phyloP scores from a whole-genome alignment of 2,329 filamentous ascomycete genomes.

The Aaosphaeria pasadenensis region DNA sequence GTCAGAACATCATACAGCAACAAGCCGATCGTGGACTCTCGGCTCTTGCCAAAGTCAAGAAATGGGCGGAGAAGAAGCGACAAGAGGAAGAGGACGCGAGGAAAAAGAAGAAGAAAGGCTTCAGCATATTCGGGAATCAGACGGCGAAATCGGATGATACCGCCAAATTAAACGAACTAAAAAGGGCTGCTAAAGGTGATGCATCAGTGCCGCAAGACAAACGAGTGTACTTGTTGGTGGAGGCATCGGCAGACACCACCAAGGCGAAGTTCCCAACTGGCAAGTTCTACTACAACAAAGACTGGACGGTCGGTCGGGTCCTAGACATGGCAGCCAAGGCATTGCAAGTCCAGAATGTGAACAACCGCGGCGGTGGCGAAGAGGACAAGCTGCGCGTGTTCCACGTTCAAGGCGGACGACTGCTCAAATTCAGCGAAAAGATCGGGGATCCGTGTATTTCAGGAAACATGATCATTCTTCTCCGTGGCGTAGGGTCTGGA shows the following conservation, averaged over 20 bases:
- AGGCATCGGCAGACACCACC: constrained; percentile 83
- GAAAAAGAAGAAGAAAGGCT: constrained; percentile 19
- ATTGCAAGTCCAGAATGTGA: constrained; percentile 78
- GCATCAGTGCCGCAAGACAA: constrained; percentile 76
- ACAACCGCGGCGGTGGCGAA: constrained; percentile 73
- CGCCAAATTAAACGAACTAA: constrained; percentile 72
- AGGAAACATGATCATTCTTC: constrained; percentile 85
- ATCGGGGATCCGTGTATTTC: constrained; percentile 69
- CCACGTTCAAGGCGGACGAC: constrained; percentile 82
- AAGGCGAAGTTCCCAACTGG: constrained; percentile 73
- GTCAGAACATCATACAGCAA: constrained; percentile 42
- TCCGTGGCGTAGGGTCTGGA: constrained; percentile 82
- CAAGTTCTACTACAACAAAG: constrained; percentile 52
- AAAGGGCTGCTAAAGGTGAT: constrained; percentile 87
- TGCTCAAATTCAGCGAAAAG: constrained; percentile 87
- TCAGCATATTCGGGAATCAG: constrained; percentile 20
- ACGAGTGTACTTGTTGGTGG: constrained; percentile 85
- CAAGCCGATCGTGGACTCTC: constrained; percentile 64
- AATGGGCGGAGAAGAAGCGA: constrained; percentile 77
- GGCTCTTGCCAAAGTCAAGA: constrained; percentile 72
- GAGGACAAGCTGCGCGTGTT: constrained; percentile 82
- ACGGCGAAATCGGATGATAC: constrained; percentile 58
- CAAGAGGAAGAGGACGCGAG: constrained; percentile 55
- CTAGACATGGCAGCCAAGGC: constrained; percentile 74
- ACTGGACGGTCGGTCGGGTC: constrained; percentile 87